Evolutionary conservation across 306 rosid genomes (phyloP), one percentile per base, ranked within the genome.

Genomic region (Vicia faba): DNA sequence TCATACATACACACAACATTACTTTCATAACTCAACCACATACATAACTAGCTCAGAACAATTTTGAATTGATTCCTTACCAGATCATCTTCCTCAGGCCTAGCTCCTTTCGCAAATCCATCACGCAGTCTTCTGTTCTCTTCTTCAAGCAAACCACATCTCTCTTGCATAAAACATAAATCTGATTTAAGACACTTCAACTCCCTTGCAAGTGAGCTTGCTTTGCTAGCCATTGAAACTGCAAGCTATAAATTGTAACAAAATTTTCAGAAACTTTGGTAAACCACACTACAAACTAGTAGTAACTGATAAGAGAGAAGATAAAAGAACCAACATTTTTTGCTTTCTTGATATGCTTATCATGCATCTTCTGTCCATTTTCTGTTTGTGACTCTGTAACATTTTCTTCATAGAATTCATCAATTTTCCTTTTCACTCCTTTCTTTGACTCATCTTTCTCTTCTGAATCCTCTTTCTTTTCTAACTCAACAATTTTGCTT

Each of bases 11-110:
- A 55, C 46, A 73, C 12, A 51, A 43, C 11, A 74, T 71, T 59
- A 49, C 46, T 26, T 54, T n/a, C 61, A 31, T 12, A 49, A 2
- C 1, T 2, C 11, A 41, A 44, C 18, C 50, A 44, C 50, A 13
- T 44, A 4, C 14, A 31, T 31, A 31, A 31, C 36, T 0, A 31
- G 2, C 36, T 5, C 8, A 31, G 3, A 46, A 20, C 58, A 20
- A 20, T 51, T 51, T 20, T 20, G 19, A 51, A 20, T 20, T 20
- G 31, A 11, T 20, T 56, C n/a, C 78, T 53, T 79, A 89, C 99
- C 82, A 90, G 75, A 79, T 95, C 97, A 81, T 90, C 97, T 86
- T 95, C 97, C 57, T 95, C 97, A 0, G 92, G 96, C 80, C 95
- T 83, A 54, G 78, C 73, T 49, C 95, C 97, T 71, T 84, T 81